Evolutionary conservation across 768 basidiomycete species (phyloP).

Genomic region (Boletus rubescentipes): DNA sequence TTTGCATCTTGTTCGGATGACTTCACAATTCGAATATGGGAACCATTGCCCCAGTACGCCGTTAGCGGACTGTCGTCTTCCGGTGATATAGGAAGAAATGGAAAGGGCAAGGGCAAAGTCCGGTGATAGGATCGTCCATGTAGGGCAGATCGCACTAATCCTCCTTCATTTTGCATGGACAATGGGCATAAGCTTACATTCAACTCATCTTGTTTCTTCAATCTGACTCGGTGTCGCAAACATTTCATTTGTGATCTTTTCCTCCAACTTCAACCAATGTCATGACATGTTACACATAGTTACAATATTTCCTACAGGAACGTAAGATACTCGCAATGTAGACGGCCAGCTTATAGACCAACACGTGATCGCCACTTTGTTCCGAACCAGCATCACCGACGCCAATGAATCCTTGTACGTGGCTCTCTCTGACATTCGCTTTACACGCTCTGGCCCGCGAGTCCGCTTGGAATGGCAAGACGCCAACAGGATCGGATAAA

Average conservation of each 20-base stretch:
- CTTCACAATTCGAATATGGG: slow-evolving; percentile 88
- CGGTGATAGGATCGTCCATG: slow-evolving; percentile 39
- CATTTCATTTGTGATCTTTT: slow-evolving; percentile 24
- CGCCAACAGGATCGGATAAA: slow-evolving; percentile 45
- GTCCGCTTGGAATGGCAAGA: slow-evolving; percentile 70
- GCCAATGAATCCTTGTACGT: slow-evolving; percentile 7
- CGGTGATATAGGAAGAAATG: slow-evolving; percentile 32
- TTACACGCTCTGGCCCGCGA: slow-evolving; percentile 27
- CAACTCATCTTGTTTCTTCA: slow-evolving; percentile 26
- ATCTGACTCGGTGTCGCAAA: slow-evolving; percentile 20
- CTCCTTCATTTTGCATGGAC: slow-evolving; percentile 28
- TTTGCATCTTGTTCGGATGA: slow-evolving; percentile 98
- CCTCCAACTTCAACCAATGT: slow-evolving; percentile 21
- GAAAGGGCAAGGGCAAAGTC: slow-evolving; percentile 67
- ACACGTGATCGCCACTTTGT: slow-evolving; percentile 23
- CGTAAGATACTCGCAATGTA: slow-evolving; percentile 12
- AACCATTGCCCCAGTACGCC: slow-evolving; percentile 36
- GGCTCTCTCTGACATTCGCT: slow-evolving; percentile 8
- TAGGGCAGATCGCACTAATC: slow-evolving; percentile 19
- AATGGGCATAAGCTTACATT: slow-evolving; percentile 29
- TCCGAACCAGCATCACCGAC: neutral
- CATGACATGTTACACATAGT: slow-evolving; percentile 32
- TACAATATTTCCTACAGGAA: slow-evolving; percentile 26
- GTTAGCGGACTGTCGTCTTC: slow-evolving; percentile 18
- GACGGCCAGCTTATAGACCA: too few relatives aligned